Conservation (phyloP, 805 yeast species). For the Lipomyces orientalis region DNA sequence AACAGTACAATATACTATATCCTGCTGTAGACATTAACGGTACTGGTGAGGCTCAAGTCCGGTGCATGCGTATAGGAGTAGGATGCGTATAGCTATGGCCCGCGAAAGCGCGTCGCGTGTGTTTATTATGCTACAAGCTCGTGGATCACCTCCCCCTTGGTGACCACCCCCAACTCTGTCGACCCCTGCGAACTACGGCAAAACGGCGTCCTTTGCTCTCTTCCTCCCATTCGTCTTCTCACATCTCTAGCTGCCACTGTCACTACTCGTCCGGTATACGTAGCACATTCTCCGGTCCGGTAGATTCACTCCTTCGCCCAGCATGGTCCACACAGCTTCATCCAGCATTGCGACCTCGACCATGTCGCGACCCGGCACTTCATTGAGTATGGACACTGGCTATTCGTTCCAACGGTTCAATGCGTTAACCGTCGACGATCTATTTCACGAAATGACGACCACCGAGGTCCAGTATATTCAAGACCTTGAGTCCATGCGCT, state of each 20-base stretch:
- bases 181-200: too few relatives aligned
- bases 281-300: background rate
- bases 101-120: too few relatives aligned
- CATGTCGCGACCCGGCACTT: slow-evolving; percentile 4
- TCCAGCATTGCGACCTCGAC: slow-evolving; percentile 10
- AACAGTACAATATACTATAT: background rate
- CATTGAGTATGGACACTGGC: background rate
- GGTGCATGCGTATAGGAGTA: too few relatives aligned
- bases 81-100: too few relatives aligned
- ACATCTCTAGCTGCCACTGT: background rate
- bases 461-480: slow-evolving; percentile 29
- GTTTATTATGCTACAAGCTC: too few relatives aligned
- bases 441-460: slow-evolving; percentile 25
- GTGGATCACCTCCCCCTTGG: too few relatives aligned
- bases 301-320: background rate
- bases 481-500: slow-evolving; percentile 24
- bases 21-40: background rate
- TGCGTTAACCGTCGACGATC: slow-evolving; percentile 36
- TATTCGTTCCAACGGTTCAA: slow-evolving; percentile 7
- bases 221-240: too few relatives aligned
- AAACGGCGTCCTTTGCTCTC: too few relatives aligned
- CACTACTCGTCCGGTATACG: background rate
- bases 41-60: too few relatives aligned
- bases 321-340: slow-evolving; percentile 10
- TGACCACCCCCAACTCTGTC: too few relatives aligned